These are phyloP conservation scores for Hibiscus mutabilis DNA, from an alignment of 345 rosid genomes.

Conservation along the genomic window DNA sequence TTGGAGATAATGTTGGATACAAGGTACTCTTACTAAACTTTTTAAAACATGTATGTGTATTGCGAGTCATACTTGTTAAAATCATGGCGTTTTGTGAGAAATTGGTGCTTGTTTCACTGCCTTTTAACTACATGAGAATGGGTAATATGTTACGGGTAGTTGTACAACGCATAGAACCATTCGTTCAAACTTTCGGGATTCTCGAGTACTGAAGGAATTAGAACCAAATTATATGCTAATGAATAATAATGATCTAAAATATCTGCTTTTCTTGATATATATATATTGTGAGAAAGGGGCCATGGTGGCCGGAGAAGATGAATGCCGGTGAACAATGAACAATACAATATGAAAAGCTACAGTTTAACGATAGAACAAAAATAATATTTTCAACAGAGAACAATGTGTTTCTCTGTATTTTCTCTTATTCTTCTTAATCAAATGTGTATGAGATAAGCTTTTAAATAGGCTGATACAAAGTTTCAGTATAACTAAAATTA, in stretches of 20 bases:
- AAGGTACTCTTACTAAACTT: slow-evolving; percentile 43
- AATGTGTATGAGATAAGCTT: too few relatives aligned
- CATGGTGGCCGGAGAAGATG: too few relatives aligned
- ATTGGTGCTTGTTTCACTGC: not conserved
- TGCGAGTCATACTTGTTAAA: not conserved
- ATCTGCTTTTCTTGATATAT: not conserved
- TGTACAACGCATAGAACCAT: not conserved
- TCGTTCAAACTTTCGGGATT: not conserved
- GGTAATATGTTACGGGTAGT: not conserved
- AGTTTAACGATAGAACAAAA: too few relatives aligned
- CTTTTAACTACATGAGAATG: not conserved
- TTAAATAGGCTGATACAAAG: too few relatives aligned
- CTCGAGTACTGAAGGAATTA: not conserved
- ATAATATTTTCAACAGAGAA: too few relatives aligned
- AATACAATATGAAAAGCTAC: too few relatives aligned
- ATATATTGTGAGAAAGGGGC: too few relatives aligned
- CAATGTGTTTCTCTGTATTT: too few relatives aligned
- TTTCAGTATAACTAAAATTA: too few relatives aligned
- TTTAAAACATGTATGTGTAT: not conserved
- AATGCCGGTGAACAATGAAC: too few relatives aligned
- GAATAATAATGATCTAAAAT: too few relatives aligned
- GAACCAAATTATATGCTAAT: not conserved
- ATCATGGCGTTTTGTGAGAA: not conserved
- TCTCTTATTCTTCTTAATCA: too few relatives aligned
- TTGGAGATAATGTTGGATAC: slow-evolving; percentile 82